Conservation (phyloP, 148 eudicot species). For the Rhododendron kiyosumense region DNA sequence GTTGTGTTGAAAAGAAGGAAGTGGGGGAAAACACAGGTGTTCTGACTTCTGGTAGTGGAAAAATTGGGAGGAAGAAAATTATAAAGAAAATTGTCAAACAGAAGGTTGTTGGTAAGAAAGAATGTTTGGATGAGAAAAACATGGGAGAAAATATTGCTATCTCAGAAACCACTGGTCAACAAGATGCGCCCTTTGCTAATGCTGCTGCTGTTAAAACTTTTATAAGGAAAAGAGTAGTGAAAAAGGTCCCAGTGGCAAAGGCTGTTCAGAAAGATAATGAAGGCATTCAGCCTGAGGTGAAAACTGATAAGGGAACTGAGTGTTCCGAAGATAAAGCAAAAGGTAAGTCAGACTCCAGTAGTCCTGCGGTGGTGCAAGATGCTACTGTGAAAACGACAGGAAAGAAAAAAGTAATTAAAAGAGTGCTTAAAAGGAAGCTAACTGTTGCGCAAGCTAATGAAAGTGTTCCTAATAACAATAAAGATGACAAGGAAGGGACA, state of each 20-base stretch:
- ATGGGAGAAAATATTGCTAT: conserved; percentile 21
- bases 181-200: conserved; percentile 37
- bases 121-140: conserved; percentile 34
- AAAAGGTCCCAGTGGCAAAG: conserved; percentile 37
- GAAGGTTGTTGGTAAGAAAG: conserved; percentile 42
- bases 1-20: conserved; percentile 29
- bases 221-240: conserved; percentile 49
- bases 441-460: conserved; percentile 29
- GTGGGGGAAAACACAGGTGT: conserved; percentile 19
- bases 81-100: conserved; percentile 67
- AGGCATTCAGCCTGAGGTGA: conserved; percentile 22
- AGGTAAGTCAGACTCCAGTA: conserved; percentile 31
- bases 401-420: conserved; percentile 74
- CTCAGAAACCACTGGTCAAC: conserved; percentile 35
- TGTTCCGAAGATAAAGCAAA: conserved; percentile 32
- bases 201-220: conserved; percentile 44
- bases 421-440: conserved; percentile 59
- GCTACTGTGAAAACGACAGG: conserved; percentile 41
- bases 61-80: conserved; percentile 67
- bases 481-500: conserved; percentile 22
- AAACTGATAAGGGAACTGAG: conserved; percentile 26
- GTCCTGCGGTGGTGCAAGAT: conserved; percentile 29
- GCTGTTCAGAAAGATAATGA: conserved; percentile 32
- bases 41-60: conserved; percentile 22
- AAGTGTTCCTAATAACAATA: conserved; percentile 27